phyloP scores from a whole-genome alignment of 306 rosid genomes.

The Dalbergia cultrata region DNA sequence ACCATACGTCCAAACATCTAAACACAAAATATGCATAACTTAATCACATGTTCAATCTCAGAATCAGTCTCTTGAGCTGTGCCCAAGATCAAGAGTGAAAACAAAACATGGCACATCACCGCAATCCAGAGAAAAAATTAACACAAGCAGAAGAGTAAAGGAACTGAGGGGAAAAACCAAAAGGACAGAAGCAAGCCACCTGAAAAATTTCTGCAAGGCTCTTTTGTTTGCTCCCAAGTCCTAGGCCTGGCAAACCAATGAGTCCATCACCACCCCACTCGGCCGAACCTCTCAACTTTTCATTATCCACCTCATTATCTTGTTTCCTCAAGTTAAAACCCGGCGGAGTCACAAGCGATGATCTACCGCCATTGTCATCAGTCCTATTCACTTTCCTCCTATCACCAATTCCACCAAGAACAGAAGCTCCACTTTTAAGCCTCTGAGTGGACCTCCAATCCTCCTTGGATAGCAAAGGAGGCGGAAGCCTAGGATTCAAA shows the following conservation, averaged over 20 bases:
- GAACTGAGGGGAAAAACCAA: neutral
- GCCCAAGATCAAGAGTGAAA: neutral
- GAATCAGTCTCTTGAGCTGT: neutral
- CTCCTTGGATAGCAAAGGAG: constrained; percentile 89
- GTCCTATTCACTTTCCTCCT: constrained; percentile 64
- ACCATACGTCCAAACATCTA: neutral
- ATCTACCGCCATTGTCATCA: constrained; percentile 64
- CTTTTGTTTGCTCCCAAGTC: constrained; percentile 80
- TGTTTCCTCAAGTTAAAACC: constrained; percentile 72
- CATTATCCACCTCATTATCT: constrained; percentile 62
- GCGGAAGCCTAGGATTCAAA: constrained; percentile 87
- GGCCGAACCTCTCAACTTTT: constrained; percentile 56
- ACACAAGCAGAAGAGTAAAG: neutral
- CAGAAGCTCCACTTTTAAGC: constrained; percentile 69
- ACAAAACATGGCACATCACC: neutral
- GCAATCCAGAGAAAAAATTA: neutral
- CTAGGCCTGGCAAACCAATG: constrained; percentile 80
- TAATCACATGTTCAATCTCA: neutral
- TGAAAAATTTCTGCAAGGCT: constrained; percentile 93
- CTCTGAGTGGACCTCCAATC: constrained; percentile 67
- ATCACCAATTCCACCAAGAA: constrained; percentile 86
- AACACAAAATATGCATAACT: neutral
- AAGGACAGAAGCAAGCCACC: constrained; percentile 60
- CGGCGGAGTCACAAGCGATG: constrained; percentile 71
- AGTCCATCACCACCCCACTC: constrained; percentile 89